Evolutionary conservation across 108 stramenopile species (phyloP).

Genomic region (Fragilaria crotonensis): DNA sequence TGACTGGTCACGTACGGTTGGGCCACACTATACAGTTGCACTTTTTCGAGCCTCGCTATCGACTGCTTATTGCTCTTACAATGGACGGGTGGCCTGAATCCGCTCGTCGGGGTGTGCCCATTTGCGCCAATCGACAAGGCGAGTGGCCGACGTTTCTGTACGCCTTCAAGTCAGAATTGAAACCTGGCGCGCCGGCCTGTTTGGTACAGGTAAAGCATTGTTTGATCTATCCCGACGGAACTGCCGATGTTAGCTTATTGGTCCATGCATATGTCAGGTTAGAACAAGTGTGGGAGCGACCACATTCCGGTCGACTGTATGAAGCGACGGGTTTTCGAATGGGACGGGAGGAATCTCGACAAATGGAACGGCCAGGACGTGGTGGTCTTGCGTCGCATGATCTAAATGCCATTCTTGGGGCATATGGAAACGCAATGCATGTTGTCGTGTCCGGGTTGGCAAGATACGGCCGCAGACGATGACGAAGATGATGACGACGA

Average conservation of each 20-base stretch:
- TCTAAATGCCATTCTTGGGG: too few species aligned
- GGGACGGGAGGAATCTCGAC: constrained; percentile 19
- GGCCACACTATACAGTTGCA: constrained; percentile 50
- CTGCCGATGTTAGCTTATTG: constrained; percentile 53
- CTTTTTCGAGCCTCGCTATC: constrained; percentile 75
- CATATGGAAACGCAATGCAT: too few species aligned
- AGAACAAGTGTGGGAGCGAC: constrained; percentile 42
- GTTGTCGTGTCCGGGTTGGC: too few species aligned
- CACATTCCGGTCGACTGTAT: constrained; percentile 35
- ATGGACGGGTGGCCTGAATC: constrained; percentile 32
- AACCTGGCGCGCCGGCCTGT: constrained; percentile 33
- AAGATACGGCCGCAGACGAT: too few species aligned
- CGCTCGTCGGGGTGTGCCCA: constrained; percentile 26
- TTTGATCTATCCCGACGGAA: constrained; percentile 31
- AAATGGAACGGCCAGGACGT: neutral
- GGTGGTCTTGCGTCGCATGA: too few species aligned
- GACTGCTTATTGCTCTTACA: constrained; percentile 48
- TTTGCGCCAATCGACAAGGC: constrained; percentile 8
- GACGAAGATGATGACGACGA: too few species aligned
- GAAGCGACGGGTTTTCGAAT: constrained; percentile 39
- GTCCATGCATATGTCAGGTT: constrained; percentile 49
- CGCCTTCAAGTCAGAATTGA: constrained; percentile 27
- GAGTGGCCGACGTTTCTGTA: constrained; percentile 36
- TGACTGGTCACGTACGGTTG: constrained; percentile 37
- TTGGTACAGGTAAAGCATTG: constrained; percentile 49